phyloP scores from a whole-genome alignment of 225 moss, liverwort and hornwort genomes.

The Marchantia paleacea region DNA sequence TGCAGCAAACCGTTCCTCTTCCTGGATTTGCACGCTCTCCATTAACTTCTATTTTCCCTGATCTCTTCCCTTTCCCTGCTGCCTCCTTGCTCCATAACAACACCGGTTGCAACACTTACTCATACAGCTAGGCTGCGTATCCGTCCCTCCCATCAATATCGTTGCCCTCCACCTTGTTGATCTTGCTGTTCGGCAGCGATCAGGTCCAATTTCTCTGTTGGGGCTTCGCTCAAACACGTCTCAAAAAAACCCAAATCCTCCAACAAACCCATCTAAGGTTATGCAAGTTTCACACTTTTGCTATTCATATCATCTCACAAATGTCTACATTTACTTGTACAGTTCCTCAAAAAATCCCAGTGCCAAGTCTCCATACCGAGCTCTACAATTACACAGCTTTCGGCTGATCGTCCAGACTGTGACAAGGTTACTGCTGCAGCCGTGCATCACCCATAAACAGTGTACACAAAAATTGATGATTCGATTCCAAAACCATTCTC shows the following conservation, averaged over 20 bases:
- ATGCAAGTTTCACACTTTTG: neutral
- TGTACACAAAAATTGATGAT: neutral
- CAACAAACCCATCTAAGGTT: neutral
- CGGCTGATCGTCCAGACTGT: no score
- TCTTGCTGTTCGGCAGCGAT: neutral
- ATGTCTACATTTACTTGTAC: neutral
- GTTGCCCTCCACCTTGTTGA: neutral
- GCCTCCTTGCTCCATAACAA: neutral
- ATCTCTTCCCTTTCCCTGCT: neutral
- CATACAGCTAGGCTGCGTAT: neutral
- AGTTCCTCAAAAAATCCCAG: neutral
- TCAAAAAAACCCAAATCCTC: neutral
- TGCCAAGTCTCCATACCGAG: neutral
- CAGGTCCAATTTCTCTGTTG: neutral
- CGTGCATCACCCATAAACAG: neutral
- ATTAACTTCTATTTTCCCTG: neutral
- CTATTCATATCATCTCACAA: neutral
- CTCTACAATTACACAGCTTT: neutral
- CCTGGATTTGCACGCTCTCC: neutral
- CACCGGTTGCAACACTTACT: neutral
- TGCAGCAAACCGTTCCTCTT: constrained; percentile 4
- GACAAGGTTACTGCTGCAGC: neutral
- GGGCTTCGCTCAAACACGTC: neutral
- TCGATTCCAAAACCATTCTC: neutral
- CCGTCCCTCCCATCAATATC: neutral